These are phyloP conservation scores for Russula dissimulans DNA, from an alignment of 768 basidiomycete genomes.

Conservation along the genomic window DNA sequence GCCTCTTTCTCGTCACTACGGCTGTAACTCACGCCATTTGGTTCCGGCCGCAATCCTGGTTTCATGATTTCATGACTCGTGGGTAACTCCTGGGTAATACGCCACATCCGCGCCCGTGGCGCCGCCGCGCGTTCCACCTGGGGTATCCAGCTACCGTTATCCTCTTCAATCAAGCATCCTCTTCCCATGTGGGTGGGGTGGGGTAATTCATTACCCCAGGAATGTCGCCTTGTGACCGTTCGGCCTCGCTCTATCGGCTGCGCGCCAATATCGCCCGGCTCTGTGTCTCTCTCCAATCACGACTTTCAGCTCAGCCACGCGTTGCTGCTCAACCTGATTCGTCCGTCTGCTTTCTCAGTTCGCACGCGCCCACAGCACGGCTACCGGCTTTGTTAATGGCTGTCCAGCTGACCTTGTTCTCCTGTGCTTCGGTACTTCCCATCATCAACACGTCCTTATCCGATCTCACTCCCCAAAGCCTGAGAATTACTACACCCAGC, in stretches of 20 bases:
- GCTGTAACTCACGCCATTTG: background rate
- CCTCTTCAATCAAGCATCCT: background rate
- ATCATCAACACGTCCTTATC: background rate
- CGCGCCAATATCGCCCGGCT: background rate
- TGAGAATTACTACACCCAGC: background rate
- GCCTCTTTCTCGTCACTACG: background rate
- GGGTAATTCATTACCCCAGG: background rate
- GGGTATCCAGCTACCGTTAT: background rate
- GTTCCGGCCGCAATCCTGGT: constrained; percentile 2
- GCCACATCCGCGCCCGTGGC: background rate
- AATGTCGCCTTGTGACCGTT: background rate
- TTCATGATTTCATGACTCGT: background rate
- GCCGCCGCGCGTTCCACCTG: background rate
- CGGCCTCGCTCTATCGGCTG: background rate
- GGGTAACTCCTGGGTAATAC: background rate
- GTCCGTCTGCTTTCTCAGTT: background rate
- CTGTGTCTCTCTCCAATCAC: background rate
- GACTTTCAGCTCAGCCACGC: background rate
- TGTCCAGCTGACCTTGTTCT: constrained; percentile 6
- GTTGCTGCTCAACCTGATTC: background rate
- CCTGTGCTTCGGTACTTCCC: background rate
- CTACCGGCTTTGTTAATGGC: background rate
- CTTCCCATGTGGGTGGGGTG: background rate
- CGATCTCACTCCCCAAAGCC: background rate
- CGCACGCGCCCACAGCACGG: background rate